These are phyloP conservation scores for Debaryomyces nepalensis DNA, from an alignment of 1,139 yeast genomes.

Conservation along the genomic window DNA sequence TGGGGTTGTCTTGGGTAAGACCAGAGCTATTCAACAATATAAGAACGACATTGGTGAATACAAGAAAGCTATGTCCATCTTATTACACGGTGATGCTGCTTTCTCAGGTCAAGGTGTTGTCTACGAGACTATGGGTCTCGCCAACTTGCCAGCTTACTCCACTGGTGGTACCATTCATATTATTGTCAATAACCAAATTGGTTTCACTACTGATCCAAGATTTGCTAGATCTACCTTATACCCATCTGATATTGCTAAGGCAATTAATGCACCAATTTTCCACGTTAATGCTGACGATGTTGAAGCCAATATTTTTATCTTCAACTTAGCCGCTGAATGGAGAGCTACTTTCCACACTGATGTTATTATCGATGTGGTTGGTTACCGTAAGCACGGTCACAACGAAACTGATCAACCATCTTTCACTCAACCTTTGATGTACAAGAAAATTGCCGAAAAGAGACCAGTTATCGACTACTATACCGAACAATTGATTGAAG, in stretches of 20 bases:
- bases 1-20: constrained; percentile 97
- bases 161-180: constrained; percentile 99
- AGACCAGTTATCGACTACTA: constrained; percentile 86
- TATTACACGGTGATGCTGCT: constrained; percentile 99
- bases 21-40: constrained; percentile 94
- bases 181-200: constrained; percentile 96
- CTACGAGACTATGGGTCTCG: constrained; percentile 96
- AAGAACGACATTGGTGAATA: constrained; percentile 82
- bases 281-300: constrained; percentile 98
- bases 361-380: constrained; percentile 94
- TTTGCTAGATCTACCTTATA: constrained; percentile 97
- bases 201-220: constrained; percentile 98
- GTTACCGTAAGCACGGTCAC: constrained; percentile 99
- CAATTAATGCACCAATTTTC: constrained; percentile 97
- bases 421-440: constrained; percentile 98
- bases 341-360: constrained; percentile 96
- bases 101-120: constrained; percentile 99
- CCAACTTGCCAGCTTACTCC: constrained; percentile 89
- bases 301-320: constrained; percentile 89
- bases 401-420: constrained; percentile 99
- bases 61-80: constrained; percentile 87
- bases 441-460: constrained; percentile 86
- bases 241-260: constrained; percentile 96
- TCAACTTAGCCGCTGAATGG: constrained; percentile 98
- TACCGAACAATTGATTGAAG: constrained; percentile 75